Conservation (phyloP, 129 eudicot genomes). For the Cynara cardunculus region DNA sequence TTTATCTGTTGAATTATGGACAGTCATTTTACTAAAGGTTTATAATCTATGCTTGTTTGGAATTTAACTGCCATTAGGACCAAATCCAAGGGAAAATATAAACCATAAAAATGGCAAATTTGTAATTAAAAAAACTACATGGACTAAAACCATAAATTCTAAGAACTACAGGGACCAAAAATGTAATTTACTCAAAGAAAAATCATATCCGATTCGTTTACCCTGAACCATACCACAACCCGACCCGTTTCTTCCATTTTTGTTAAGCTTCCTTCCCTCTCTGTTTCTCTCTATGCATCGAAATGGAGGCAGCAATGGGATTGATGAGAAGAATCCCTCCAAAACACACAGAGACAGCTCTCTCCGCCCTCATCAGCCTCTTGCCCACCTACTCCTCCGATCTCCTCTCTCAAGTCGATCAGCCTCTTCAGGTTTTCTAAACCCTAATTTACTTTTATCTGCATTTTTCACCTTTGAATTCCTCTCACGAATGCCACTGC, state of each 20-base stretch:
- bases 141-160: no score
- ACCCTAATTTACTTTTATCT: neutral
- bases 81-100: no score
- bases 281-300: neutral
- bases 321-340: conserved; percentile 76
- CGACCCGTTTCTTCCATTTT: neutral
- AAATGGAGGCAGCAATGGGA: conserved; percentile 82
- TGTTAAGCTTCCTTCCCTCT: neutral
- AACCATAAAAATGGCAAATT: no score
- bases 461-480: neutral
- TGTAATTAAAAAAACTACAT: no score
- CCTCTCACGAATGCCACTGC: neutral
- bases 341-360: conserved; percentile 58
- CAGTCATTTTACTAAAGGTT: no score
- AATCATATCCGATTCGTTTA: no score
- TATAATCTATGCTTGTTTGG: no score
- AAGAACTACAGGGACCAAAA: no score
- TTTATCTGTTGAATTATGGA: no score
- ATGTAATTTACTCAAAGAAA: no score
- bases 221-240: no score
- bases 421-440: conserved; percentile 67
- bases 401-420: conserved; percentile 84
- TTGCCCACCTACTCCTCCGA: conserved; percentile 59
- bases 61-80: no score
- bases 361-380: conserved; percentile 66